Evolutionary conservation across 108 stramenopile genomes (phyloP).

Genomic region (Chaetoceros tenuissimus): DNA sequence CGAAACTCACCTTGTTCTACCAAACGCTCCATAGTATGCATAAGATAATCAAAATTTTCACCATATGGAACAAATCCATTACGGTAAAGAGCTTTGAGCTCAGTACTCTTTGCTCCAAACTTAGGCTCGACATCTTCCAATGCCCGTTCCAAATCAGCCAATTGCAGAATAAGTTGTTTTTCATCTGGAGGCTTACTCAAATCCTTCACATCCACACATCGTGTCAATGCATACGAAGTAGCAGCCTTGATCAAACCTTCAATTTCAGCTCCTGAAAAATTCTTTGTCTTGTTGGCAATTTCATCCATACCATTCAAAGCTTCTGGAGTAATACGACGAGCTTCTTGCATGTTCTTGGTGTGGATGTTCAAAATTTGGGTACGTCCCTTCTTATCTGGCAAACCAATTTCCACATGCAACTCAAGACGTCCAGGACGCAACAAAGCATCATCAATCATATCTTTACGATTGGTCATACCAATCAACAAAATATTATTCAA

Average conservation of each 20-base stretch:
- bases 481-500: conserved; percentile 98
- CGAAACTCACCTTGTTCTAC: conserved; percentile 72
- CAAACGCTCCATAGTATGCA: conserved; percentile 71
- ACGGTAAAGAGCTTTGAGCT: conserved; percentile 84
- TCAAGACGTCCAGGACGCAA: conserved; percentile 98
- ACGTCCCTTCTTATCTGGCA: conserved; percentile 91
- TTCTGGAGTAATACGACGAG: conserved; percentile 76
- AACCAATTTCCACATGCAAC: conserved; percentile 97
- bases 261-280: conserved; percentile 98
- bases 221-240: conserved; percentile 88
- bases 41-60: conserved; percentile 76
- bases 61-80: conserved; percentile 96
- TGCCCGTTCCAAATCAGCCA: conserved; percentile 83
- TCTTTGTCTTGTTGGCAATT: conserved; percentile 88
- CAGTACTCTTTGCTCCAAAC: conserved; percentile 87
- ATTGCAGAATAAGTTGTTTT: conserved; percentile 70
- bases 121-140: conserved; percentile 88
- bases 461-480: conserved; percentile 99
- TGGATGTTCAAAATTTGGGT: conserved; percentile 96
- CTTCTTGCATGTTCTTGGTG: conserved; percentile 84
- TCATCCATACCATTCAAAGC: conserved; percentile 67
- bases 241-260: conserved; percentile 96
- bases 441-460: conserved; percentile 98
- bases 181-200: conserved; percentile 86
- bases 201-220: conserved; percentile 89